A percentile compares a stretch with the other conserved stretches of the same genome.
Evolutionary conservation across 23 red algal genomes (phyloP).

Genomic region (Gracilaria vermiculophylla): DNA sequence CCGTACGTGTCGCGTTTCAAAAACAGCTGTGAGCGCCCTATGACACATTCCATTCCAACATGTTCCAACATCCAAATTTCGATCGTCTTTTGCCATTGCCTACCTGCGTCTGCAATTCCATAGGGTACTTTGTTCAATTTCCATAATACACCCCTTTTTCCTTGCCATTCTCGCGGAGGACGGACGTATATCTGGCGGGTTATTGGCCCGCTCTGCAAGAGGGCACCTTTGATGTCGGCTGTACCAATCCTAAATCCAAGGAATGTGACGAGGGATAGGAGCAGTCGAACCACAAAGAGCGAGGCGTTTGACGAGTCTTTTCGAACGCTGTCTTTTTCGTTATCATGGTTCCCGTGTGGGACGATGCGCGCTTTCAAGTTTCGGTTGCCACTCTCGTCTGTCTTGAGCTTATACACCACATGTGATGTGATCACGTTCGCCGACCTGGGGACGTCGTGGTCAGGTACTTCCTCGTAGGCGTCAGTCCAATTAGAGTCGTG

Average conservation of each 20-base stretch:
- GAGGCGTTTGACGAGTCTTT: constrained; percentile 42
- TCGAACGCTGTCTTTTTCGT: constrained; percentile 32
- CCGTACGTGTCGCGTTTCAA: background rate
- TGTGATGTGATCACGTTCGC: constrained; percentile 28
- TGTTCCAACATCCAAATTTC: background rate
- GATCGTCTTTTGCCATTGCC: constrained; percentile 16
- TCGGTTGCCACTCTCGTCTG: background rate
- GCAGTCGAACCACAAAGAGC: constrained; percentile 15
- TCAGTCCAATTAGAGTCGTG: constrained; percentile 15
- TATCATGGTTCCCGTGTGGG: constrained; percentile 33
- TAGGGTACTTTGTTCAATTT: constrained; percentile 23
- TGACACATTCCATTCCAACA: constrained; percentile 3
- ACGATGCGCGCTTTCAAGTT: constrained; percentile 16
- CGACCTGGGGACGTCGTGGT: background rate
- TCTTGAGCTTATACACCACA: constrained; percentile 37
- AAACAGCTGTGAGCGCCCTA: constrained; percentile 3
- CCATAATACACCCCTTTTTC: background rate
- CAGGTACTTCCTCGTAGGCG: constrained; percentile 1
- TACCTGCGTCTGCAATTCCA: constrained; percentile 35
- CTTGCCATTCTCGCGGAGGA: constrained; percentile 20
- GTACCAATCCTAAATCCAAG: background rate
- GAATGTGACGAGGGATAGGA: constrained; percentile 22
- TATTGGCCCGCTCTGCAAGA: constrained; percentile 25
- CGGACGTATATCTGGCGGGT: constrained; percentile 9
- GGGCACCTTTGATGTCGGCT: constrained; percentile 20